A percentile compares a stretch with the other conserved stretches of the same genome.
Conservation (phyloP, 2,329 filamentous ascomycete genomes). For the Botryotinia calthae region DNA sequence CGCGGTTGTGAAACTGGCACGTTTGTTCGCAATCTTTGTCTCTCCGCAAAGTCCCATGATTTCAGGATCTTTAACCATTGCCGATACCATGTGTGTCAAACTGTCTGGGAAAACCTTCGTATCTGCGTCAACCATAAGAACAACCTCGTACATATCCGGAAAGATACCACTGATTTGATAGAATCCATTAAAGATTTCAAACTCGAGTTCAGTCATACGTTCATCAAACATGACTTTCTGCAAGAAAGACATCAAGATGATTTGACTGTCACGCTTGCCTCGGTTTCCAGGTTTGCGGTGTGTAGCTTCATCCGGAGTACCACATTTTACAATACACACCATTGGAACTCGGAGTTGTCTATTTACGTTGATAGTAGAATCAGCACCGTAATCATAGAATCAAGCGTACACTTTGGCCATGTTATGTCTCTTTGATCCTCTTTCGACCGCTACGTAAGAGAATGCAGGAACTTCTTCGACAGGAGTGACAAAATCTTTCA, state of each 20-base stretch:
- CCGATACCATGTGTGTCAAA: constrained; percentile 96
- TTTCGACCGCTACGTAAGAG: constrained; percentile 95
- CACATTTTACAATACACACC: constrained; percentile 94
- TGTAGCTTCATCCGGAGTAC: constrained; percentile 79
- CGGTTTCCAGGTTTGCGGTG: constrained; percentile 92
- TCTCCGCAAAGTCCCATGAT: constrained; percentile 99
- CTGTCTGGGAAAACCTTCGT: constrained; percentile 99
- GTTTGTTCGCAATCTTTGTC: constrained; percentile 99
- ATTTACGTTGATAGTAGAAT: constrained; percentile 74
- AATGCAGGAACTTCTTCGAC: constrained; percentile 83
- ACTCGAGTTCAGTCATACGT: constrained; percentile 98
- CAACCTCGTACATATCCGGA: constrained; percentile 95
- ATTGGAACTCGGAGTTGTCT: constrained; percentile 97
- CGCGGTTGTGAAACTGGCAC: constrained; percentile 88
- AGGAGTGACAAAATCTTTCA: constrained; percentile 81
- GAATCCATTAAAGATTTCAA: constrained; percentile 98
- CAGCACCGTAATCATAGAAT: constrained; percentile 92
- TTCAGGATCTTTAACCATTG: constrained; percentile 98
- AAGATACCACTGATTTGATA: constrained; percentile 99
- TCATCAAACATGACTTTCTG: constrained; percentile 99
- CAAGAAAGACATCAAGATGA: constrained; percentile 98
- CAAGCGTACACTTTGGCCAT: constrained; percentile 99
- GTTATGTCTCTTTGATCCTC: constrained; percentile 95
- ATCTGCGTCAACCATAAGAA: constrained; percentile 98
- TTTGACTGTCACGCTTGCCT: constrained; percentile 98